Evolutionary conservation across 805 yeast genomes (phyloP).

Genomic region (Ogataea ramenticola): DNA sequence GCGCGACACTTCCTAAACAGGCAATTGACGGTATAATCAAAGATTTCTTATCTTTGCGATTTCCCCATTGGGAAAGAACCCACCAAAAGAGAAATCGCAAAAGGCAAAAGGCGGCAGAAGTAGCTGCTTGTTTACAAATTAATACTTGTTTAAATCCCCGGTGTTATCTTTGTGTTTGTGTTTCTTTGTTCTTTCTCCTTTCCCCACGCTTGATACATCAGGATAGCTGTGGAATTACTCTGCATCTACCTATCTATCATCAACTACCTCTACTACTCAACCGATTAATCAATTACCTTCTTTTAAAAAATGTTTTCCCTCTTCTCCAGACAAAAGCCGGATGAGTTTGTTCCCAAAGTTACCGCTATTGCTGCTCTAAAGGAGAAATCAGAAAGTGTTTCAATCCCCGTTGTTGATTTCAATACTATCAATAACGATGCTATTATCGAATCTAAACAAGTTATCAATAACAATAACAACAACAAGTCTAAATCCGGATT

Average conservation of each 20-base stretch:
- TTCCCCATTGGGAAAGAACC: neutral
- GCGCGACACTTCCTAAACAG: neutral
- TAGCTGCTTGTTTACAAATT: neutral
- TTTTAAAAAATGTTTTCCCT: slow-evolving; percentile 1
- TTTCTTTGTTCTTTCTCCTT: neutral
- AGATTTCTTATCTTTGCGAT: neutral
- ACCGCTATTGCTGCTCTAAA: neutral
- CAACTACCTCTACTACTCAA: neutral
- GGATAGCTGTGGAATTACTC: neutral
- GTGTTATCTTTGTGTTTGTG: neutral
- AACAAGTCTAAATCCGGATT: slow-evolving; percentile 6
- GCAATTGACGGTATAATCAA: neutral
- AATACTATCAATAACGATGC: slow-evolving; percentile 10
- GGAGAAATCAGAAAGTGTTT: no score
- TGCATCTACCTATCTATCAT: neutral
- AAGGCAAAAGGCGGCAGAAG: neutral
- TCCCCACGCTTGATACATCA: neutral
- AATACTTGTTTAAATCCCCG: neutral
- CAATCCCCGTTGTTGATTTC: slow-evolving; percentile 13
- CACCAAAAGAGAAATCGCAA: no score
- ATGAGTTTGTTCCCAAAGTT: neutral
- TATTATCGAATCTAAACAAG: neutral
- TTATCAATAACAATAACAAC: neutral
- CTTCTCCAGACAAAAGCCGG: neutral
- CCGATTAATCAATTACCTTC: no score